A percentile compares a stretch with the other conserved stretches of the same genome.
Conservation (phyloP, 805 yeast species). For the Clavispora santaluciae region DNA sequence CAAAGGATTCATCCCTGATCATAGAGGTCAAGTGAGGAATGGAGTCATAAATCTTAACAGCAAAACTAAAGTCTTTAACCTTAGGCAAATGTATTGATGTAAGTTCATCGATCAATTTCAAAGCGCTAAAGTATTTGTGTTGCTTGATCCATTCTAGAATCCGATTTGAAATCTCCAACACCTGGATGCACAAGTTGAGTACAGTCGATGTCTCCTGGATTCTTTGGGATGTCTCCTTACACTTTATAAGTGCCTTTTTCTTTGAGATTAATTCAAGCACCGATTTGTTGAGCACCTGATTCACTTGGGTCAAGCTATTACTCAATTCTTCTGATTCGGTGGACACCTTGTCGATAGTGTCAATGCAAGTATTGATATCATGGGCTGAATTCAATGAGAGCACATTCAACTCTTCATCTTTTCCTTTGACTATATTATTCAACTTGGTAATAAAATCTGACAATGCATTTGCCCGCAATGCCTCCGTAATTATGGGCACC, state of each 20-base stretch:
- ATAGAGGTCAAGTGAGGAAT: conserved; percentile 70
- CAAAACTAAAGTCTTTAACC: conserved; percentile 69
- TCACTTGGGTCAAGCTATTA: conserved; percentile 52
- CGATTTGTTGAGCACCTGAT: conserved; percentile 53
- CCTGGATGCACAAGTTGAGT: conserved; percentile 69
- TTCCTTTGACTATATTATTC: conserved; percentile 51
- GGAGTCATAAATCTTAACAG: conserved; percentile 66
- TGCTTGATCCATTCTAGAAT: conserved; percentile 75
- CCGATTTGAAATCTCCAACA: conserved; percentile 79
- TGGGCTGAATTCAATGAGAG: conserved; percentile 58
- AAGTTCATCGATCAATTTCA: conserved; percentile 75
- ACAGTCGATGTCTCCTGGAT: conserved; percentile 68
- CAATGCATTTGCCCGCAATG: conserved; percentile 50
- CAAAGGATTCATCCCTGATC: conserved; percentile 70
- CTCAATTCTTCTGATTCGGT: conserved; percentile 52
- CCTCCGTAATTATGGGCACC: conserved; percentile 67
- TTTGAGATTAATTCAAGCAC: conserved; percentile 61
- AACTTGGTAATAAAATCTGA: conserved; percentile 53
- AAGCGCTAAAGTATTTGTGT: conserved; percentile 77
- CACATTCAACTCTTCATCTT: conserved; percentile 59
- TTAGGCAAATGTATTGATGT: conserved; percentile 64
- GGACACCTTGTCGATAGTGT: conserved; percentile 59
- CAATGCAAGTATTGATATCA: conserved; percentile 55
- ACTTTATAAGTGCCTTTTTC: conserved; percentile 54
- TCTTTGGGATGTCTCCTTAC: conserved; percentile 60